A percentile compares a stretch with the other conserved stretches of the same genome.
Conservation (phyloP, 2,329 filamentous ascomycete species). For the Neophaeococcomyces mojaviensis region DNA sequence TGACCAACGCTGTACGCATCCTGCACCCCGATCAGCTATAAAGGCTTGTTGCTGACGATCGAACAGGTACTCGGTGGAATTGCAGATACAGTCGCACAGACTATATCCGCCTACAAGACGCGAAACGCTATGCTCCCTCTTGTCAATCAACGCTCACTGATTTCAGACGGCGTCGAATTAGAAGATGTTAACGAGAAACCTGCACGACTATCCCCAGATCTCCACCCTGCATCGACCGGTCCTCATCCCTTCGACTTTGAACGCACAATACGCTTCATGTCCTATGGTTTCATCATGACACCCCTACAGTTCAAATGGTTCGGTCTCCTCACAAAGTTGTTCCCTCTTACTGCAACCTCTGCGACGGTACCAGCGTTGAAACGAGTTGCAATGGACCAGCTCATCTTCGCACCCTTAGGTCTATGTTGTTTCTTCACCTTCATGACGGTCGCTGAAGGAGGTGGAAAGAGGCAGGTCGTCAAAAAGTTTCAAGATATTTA, state of each 20-base stretch:
- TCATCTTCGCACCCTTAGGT: constrained; percentile 85
- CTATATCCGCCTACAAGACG: constrained; percentile 65
- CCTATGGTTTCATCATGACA: constrained; percentile 93
- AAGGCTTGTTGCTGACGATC: constrained; percentile 3
- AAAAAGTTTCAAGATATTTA: constrained; percentile 92
- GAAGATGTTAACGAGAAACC: constrained; percentile 79
- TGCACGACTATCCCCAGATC: constrained; percentile 56
- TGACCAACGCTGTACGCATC: constrained; percentile 75
- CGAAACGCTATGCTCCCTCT: constrained; percentile 52
- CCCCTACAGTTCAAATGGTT: constrained; percentile 97
- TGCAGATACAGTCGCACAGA: constrained; percentile 91
- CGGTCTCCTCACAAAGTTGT: constrained; percentile 68
- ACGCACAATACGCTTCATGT: constrained; percentile 88
- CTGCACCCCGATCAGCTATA: background rate
- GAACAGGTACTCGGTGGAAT: constrained; percentile 74
- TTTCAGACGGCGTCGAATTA: constrained; percentile 67
- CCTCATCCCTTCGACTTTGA: constrained; percentile 93
- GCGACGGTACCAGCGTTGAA: constrained; percentile 75
- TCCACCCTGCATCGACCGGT: constrained; percentile 52
- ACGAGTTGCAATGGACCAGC: constrained; percentile 83
- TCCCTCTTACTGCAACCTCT: constrained; percentile 73
- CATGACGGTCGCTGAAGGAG: constrained; percentile 94
- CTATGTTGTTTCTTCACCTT: constrained; percentile 85
- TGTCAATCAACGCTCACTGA: constrained; percentile 48
- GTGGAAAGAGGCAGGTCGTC: constrained; percentile 67